Percentiles rank a stretch among this genome's conserved stretches.
These are phyloP conservation scores for Arachnomyces sp. DNA, from an alignment of 2,329 filamentous ascomycete species.

Conservation along the genomic window DNA sequence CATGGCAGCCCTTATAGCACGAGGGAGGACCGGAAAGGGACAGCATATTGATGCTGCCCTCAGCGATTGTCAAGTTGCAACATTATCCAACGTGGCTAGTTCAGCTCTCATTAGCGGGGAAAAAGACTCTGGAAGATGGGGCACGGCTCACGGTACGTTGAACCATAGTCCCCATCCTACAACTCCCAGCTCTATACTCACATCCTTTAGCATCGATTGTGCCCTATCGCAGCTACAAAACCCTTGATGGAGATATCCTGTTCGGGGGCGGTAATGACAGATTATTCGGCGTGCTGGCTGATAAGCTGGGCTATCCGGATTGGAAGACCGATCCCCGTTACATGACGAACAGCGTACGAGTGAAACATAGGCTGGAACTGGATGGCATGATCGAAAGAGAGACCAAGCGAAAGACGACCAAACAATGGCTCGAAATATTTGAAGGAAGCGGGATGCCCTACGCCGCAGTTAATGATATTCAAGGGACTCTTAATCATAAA, in stretches of 20 bases:
- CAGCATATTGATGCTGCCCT: slow-evolving; percentile 89
- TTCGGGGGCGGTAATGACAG: slow-evolving; percentile 59
- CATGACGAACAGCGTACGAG: slow-evolving; percentile 52
- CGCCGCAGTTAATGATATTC: slow-evolving; percentile 88
- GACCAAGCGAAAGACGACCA: slow-evolving; percentile 69
- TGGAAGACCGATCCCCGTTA: slow-evolving; percentile 53
- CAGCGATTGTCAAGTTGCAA: slow-evolving; percentile 92
- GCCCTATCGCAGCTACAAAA: slow-evolving; percentile 77
- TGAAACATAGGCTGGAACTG: slow-evolving; percentile 63
- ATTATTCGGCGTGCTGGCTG: slow-evolving; percentile 53
- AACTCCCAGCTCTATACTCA: slow-evolving; percentile 45
- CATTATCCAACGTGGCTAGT: slow-evolving; percentile 89
- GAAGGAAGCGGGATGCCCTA: slow-evolving; percentile 93
- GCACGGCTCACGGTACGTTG: slow-evolving; percentile 77
- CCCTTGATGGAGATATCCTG: slow-evolving; percentile 55
- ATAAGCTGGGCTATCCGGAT: slow-evolving; percentile 50
- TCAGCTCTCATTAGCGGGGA: slow-evolving; percentile 83
- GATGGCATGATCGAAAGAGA: slow-evolving; percentile 71
- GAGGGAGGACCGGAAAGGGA: slow-evolving; percentile 66
- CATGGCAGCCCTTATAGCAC: slow-evolving; percentile 80
- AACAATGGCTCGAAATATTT: slow-evolving; percentile 78
- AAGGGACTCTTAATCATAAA: slow-evolving; percentile 71
- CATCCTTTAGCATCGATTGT: slow-evolving; percentile 99
- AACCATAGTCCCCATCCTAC: too few species aligned
- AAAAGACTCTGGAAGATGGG: slow-evolving; percentile 84